phyloP scores from a whole-genome alignment of 768 basidiomycete species.

The Phlebiopsis flavidoalba region DNA sequence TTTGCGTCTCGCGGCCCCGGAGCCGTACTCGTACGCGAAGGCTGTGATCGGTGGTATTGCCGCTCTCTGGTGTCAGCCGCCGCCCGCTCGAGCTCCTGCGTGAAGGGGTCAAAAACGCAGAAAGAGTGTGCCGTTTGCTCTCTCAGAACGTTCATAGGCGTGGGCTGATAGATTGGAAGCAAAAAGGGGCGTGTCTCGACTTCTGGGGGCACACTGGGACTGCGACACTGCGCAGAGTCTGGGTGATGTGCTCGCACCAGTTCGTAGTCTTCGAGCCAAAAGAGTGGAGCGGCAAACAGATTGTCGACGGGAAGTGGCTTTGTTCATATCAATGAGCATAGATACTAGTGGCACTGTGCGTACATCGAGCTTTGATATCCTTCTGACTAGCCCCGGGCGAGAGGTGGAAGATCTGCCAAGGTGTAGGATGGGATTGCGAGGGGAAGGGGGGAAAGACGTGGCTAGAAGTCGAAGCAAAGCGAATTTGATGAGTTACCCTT shows the following conservation, averaged over 20 bases:
- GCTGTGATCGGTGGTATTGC: conserved; percentile 30
- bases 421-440: conserved; percentile 45
- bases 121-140: conserved; percentile 25
- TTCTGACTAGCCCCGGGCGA: conserved; percentile 45
- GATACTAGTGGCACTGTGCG: conserved; percentile 20
- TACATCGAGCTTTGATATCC: conserved; percentile 67
- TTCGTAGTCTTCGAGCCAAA: conserved; percentile 54
- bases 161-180: conserved; percentile 61
- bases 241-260: conserved; percentile 71
- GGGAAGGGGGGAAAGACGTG: conserved; percentile 49
- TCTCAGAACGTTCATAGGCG: conserved; percentile 57
- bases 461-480: conserved; percentile 19
- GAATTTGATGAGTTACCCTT: conserved; percentile 8
- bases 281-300: neutral
- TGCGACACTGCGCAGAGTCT: conserved; percentile 45
- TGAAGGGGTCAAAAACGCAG: conserved; percentile 32
- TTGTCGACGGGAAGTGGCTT: neutral
- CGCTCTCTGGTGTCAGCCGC: conserved; percentile 26
- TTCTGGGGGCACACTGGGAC: conserved; percentile 34
- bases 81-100: conserved; percentile 49
- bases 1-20: neutral
- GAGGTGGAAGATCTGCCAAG: conserved; percentile 73
- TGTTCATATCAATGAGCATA: neutral
- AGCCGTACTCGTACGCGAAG: conserved; percentile 1
- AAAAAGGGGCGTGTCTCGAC: conserved; percentile 50